Base-by-base conservation (phyloP, 805 yeast species). In the Candida methanosorbosa region DNA sequence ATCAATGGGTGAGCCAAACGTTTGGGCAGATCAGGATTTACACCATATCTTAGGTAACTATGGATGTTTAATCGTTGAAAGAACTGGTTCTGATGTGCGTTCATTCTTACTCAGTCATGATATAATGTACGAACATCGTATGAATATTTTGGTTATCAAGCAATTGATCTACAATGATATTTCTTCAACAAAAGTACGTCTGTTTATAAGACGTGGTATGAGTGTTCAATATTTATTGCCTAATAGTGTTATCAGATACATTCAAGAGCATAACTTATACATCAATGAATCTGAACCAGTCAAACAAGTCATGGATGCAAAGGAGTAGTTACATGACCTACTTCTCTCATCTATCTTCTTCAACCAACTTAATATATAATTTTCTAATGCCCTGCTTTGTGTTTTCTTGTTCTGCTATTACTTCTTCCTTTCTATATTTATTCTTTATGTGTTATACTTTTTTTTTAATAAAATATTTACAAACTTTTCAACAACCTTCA, bases 1-100 rank as follows among this genome's bases (percentile, higher is more conserved):
- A 57, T 80, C 94, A 29, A 92, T 92, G 97, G 98, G 98, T n/a
- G 98, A 92, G 59, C 97, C 98, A 17, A 92, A 90, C 50, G 98
- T 92, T 26, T 92, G 98, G 98, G 95, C 95, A 1, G 97, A 90
- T 56, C 81, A 72, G 38, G 98, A 92, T 59, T 67, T 92, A 49
- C 94, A 87, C 50, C 98, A 92, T 56, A 92, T 92, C 31, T 68
- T 92, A 45, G 98, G 98, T 19, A 80, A 83, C 41, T 92, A 92
- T 58, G 98, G 98, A 3, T 92, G 98, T 63, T 64, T 92, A 42
- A 92, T 92, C 33, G 96, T 92, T 17, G 98, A 92, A 64, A 71
- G 98, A 47, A 90, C 98, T 0, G 98, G 98, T 5, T 70, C 92
- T 9, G 98, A 92, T 60, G 98, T 92, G 34, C 73, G 98, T 50